Evolutionary conservation across 2,329 filamentous ascomycete genomes (phyloP), one percentile per base, ranked within the genome.

Genomic region (Talaromyces sp.): DNA sequence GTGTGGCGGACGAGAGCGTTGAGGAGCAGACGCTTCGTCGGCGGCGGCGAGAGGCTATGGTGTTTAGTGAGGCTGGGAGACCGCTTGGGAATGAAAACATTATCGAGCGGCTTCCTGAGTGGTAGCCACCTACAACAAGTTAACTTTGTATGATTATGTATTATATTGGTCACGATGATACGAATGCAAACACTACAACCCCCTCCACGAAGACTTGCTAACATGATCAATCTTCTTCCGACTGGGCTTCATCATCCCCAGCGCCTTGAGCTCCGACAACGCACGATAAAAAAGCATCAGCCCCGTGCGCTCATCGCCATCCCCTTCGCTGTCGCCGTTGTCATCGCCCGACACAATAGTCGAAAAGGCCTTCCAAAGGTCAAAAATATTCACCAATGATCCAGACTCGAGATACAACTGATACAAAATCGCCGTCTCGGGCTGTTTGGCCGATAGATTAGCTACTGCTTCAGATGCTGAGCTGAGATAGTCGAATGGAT

Each of bases 181-280:
- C 25, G 9, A 57, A 27, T 52, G 7, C 10, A 8, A 17, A 39
- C 6, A 39, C 17, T 70, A 76, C 44, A 76, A 58, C 1, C 93
- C 95, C 73, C 90, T 92, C 86, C 88, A 91, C 57, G 82, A 79
- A 39, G 92, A 82, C 80, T 97, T 98, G 44, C 91, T 88, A 67
- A 98, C 80, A 76, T 98, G 93, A 73, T 98, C 95, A 27, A 88
- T 86, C 81, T 96, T 96, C 81, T 93, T 96, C 77, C 89, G 90
- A 71, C 89, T 98, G 64, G 84, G 83, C 79, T 95, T 97, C 64
- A 98, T 84, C 76, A 97, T 89, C 8, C 95, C 95, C 69, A 99
- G 81, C 59, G 88, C 85, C 73, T 88, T 89, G 72, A 99, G 76
- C 75, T 99, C 95, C 0, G 93, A 91, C 64, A 98, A 75, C 5